Percentiles rank a stretch among this genome's conserved stretches.
phyloP scores from a whole-genome alignment of 2,329 filamentous ascomycete genomes.

The Chrysoporthe cubensis region DNA sequence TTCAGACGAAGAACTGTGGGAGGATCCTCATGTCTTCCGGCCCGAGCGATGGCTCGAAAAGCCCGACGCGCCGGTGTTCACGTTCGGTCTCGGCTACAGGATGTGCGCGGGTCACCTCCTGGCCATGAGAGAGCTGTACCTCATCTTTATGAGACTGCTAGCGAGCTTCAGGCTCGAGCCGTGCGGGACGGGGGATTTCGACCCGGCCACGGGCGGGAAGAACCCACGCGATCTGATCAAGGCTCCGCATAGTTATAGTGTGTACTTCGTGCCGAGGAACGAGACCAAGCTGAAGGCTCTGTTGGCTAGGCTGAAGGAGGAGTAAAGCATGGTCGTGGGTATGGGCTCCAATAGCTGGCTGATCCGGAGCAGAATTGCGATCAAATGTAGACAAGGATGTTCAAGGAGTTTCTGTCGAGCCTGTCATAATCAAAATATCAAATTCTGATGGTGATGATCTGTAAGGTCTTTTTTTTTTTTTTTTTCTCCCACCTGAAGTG shows the following conservation, averaged over 20 bases:
- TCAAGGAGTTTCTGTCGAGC: too few relatives aligned
- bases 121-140: conserved; percentile 57
- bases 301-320: conserved; percentile 7
- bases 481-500: background rate
- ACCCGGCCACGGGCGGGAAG: conserved; percentile 23
- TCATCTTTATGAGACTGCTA: conserved; percentile 54
- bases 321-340: background rate
- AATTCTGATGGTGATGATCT: background rate
- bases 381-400: too few relatives aligned
- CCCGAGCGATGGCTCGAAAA: conserved; percentile 48
- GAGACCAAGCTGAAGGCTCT: conserved; percentile 12
- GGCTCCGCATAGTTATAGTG: conserved; percentile 21
- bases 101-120: conserved; percentile 60
- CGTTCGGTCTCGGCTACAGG: conserved; percentile 56
- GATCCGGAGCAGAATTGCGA: too few relatives aligned
- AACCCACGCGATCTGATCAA: conserved; percentile 23
- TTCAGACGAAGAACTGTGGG: conserved; percentile 63
- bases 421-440: too few relatives aligned
- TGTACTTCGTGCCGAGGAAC: conserved; percentile 26
- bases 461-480: background rate
- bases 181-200: conserved; percentile 6
- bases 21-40: conserved; percentile 65
- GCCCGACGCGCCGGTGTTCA: conserved; percentile 52
- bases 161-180: conserved; percentile 51
- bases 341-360: too few relatives aligned